These are phyloP conservation scores for Sphaerostilbella broomeana DNA, from an alignment of 2,329 filamentous ascomycete genomes.

Conservation along the genomic window DNA sequence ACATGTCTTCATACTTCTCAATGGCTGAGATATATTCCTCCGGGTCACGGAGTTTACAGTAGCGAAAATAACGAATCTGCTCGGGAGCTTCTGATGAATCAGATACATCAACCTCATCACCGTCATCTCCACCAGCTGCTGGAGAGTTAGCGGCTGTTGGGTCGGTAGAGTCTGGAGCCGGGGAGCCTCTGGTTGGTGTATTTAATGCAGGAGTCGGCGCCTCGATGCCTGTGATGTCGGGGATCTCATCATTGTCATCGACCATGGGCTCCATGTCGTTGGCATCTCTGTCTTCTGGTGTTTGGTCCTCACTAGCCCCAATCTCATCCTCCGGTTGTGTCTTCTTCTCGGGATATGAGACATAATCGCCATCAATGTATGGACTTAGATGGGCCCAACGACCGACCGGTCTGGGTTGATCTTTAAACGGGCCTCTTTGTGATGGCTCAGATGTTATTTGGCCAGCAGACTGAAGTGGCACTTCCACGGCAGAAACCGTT, in stretches of 20 bases:
- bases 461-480: not conserved
- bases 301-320: constrained; percentile 23
- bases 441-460: not conserved
- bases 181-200: constrained; percentile 34
- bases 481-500: not conserved
- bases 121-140: constrained; percentile 30
- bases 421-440: constrained; percentile 15
- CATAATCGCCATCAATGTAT: constrained; percentile 34
- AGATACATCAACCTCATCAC: constrained; percentile 30
- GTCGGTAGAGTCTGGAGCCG: constrained; percentile 32
- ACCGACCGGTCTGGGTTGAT: constrained; percentile 26
- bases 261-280: constrained; percentile 14
- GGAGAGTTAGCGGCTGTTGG: constrained; percentile 33
- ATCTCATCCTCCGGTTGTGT: constrained; percentile 26
- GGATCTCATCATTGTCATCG: constrained; percentile 25
- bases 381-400: constrained; percentile 35
- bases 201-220: constrained; percentile 32
- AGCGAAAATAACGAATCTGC: constrained; percentile 32
- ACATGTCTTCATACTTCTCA: constrained; percentile 44
- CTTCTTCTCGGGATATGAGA: constrained; percentile 34
- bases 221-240: constrained; percentile 25
- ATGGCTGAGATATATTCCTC: constrained; percentile 43
- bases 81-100: constrained; percentile 29
- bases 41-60: constrained; percentile 44
- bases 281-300: constrained; percentile 24